These are phyloP conservation scores for Penicillium antarcticum DNA, from an alignment of 495 filamentous ascomycete genomes.

Conservation along the genomic window DNA sequence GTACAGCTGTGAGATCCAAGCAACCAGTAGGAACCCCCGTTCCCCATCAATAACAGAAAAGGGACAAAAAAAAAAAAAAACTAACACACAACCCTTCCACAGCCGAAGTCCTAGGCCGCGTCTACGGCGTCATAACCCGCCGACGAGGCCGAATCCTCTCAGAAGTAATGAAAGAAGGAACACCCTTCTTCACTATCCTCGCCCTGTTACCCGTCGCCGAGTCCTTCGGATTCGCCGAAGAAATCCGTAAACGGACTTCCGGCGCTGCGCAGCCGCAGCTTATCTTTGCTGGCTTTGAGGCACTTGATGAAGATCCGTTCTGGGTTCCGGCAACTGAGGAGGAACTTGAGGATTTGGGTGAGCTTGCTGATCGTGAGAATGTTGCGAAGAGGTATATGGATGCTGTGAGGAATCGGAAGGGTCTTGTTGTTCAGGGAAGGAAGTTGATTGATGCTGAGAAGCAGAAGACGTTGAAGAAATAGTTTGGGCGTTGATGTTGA, in stretches of 20 bases:
- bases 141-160: constrained; percentile 86
- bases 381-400: constrained; percentile 97
- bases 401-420: constrained; percentile 77
- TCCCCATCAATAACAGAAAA: too few species aligned
- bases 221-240: constrained; percentile 92
- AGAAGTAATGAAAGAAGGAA: constrained; percentile 91
- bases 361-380: constrained; percentile 89
- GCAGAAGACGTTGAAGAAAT: constrained; percentile 98
- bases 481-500: constrained; percentile 10
- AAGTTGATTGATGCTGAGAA: constrained; percentile 93
- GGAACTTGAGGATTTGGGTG: constrained; percentile 92
- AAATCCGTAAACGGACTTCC: constrained; percentile 91
- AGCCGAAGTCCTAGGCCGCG: constrained; percentile 91
- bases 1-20: constrained; percentile 97
- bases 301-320: constrained; percentile 89
- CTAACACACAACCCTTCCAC: constrained; percentile 14
- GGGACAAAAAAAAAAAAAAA: constrained; percentile 2
- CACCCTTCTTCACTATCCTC: constrained; percentile 90
- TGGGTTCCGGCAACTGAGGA: constrained; percentile 98
- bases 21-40: constrained; percentile 61
- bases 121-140: constrained; percentile 89
- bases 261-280: constrained; percentile 90
- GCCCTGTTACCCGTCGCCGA: constrained; percentile 86
- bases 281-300: constrained; percentile 87
- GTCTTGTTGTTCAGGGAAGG: constrained; percentile 74